A percentile compares a stretch with the other conserved stretches of the same genome.
Evolutionary conservation across 208 protist species (phyloP).

Genomic region (Crithidia sp.): DNA sequence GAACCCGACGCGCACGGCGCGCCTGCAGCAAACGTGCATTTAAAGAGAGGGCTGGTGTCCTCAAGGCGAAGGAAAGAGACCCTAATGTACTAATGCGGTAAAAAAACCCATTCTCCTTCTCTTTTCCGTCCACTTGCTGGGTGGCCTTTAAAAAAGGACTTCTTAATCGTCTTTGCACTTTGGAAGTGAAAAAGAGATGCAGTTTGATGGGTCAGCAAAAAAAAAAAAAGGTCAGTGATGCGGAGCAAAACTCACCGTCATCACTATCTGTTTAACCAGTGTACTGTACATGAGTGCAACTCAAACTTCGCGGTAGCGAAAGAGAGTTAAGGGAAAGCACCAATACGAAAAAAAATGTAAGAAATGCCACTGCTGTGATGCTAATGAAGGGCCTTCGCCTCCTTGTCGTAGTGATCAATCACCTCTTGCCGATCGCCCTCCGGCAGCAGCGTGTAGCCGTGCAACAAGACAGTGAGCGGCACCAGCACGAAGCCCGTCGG

Average conservation of each 20-base stretch:
- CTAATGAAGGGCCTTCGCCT: slow-evolving; percentile 19
- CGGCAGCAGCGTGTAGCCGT: slow-evolving; percentile 82
- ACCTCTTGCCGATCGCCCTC: slow-evolving; percentile 64
- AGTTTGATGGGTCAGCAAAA: background rate
- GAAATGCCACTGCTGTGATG: background rate
- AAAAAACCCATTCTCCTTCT: too few relatives aligned
- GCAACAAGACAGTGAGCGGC: slow-evolving; percentile 71
- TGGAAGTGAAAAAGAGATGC: background rate
- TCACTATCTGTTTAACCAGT: background rate
- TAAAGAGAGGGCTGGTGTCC: too few relatives aligned
- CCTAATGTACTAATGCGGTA: too few relatives aligned
- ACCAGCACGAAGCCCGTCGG: slow-evolving; percentile 86
- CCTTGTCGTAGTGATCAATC: slow-evolving; percentile 68
- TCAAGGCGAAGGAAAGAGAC: too few relatives aligned
- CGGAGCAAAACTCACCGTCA: too few relatives aligned
- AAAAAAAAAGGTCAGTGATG: background rate
- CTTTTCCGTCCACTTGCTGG: too few relatives aligned
- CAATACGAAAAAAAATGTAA: background rate
- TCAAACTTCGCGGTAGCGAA: too few relatives aligned
- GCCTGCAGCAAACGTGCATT: too few relatives aligned
- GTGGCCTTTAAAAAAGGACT: too few relatives aligned
- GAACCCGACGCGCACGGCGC: too few relatives aligned
- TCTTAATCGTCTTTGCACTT: background rate
- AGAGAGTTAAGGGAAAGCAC: background rate
- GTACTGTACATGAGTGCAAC: background rate